phyloP scores from a whole-genome alignment of 768 basidiomycete genomes.

The Baorangia bicolor region DNA sequence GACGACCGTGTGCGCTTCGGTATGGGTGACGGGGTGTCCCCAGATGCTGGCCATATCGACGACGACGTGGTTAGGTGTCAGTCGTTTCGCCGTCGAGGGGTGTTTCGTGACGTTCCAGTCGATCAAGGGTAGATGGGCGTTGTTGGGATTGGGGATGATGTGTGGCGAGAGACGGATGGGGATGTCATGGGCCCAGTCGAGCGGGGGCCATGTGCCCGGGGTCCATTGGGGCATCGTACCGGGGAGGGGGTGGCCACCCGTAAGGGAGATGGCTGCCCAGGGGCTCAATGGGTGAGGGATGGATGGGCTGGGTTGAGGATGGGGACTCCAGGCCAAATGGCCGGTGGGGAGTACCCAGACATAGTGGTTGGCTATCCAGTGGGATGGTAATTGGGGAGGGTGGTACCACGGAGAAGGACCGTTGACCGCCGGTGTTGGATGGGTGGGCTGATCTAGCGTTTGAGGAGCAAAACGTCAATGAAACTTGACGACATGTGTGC shows the following conservation, averaged over 20 bases:
- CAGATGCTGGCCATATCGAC: conserved; percentile 19
- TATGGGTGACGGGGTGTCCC: conserved; percentile 22
- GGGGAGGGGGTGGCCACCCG: conserved; percentile 25
- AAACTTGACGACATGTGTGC: neutral
- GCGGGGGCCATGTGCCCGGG: conserved; percentile 29
- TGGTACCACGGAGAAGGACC: conserved; percentile 1
- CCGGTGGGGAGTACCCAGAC: conserved; percentile 28
- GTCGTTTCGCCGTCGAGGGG: conserved; percentile 31
- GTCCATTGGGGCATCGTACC: conserved; percentile 28
- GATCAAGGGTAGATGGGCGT: conserved; percentile 29
- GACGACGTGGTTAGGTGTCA: conserved; percentile 29
- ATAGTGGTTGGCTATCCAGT: conserved; percentile 21
- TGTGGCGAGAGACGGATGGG: conserved; percentile 28
- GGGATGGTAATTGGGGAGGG: conserved; percentile 6
- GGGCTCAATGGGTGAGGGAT: conserved; percentile 10
- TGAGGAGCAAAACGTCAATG: conserved; percentile 4
- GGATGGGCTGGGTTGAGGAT: conserved; percentile 16
- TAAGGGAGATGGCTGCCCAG: conserved; percentile 13
- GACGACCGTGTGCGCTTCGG: conserved; percentile 18
- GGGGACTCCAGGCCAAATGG: conserved; percentile 27
- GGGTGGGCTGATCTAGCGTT: conserved; percentile 6
- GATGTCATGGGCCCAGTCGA: conserved; percentile 19
- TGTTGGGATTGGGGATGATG: conserved; percentile 34
- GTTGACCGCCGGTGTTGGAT: neutral
- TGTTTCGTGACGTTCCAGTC: conserved; percentile 38